These are phyloP conservation scores for Neurospora tetrasperma DNA, from an alignment of 495 filamentous ascomycete species.

Conservation along the genomic window DNA sequence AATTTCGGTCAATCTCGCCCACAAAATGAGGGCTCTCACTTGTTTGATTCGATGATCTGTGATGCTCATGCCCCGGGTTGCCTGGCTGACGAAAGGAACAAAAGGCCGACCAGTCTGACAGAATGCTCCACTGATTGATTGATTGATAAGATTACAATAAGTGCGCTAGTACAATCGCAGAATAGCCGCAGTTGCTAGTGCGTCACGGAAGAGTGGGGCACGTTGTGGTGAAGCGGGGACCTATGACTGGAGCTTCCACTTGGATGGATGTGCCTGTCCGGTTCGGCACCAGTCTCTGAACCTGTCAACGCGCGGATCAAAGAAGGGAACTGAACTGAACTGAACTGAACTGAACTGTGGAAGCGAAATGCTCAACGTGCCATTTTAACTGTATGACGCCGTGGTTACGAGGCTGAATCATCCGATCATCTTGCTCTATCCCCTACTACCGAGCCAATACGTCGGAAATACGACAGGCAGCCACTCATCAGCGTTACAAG, in stretches of 20 bases:
- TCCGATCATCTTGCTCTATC: background rate
- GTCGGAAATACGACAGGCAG: background rate
- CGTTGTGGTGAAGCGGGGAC: background rate
- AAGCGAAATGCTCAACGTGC: background rate
- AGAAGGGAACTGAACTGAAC: background rate
- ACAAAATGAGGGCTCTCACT: slow-evolving; percentile 2
- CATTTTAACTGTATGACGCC: background rate
- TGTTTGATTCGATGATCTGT: slow-evolving; percentile 15
- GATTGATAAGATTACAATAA: slow-evolving; percentile 29
- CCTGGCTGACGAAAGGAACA: background rate
- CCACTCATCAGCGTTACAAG: background rate
- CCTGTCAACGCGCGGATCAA: background rate
- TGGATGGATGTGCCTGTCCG: background rate
- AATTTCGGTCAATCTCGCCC: slow-evolving; percentile 1
- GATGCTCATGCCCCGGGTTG: slow-evolving; percentile 11
- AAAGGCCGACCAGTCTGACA: background rate
- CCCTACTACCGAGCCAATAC: background rate
- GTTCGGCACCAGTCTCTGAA: background rate
- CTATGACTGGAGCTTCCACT: background rate
- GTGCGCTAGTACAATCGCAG: slow-evolving; percentile 2
- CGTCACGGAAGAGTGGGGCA: background rate
- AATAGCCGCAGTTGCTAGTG: slow-evolving; percentile 1
- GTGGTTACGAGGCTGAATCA: background rate
- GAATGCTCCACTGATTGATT: slow-evolving; percentile 22
- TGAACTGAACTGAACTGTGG: background rate